These are phyloP conservation scores for Pythium coloratum DNA, from an alignment of 352 stramenopile genomes.

Conservation along the genomic window DNA sequence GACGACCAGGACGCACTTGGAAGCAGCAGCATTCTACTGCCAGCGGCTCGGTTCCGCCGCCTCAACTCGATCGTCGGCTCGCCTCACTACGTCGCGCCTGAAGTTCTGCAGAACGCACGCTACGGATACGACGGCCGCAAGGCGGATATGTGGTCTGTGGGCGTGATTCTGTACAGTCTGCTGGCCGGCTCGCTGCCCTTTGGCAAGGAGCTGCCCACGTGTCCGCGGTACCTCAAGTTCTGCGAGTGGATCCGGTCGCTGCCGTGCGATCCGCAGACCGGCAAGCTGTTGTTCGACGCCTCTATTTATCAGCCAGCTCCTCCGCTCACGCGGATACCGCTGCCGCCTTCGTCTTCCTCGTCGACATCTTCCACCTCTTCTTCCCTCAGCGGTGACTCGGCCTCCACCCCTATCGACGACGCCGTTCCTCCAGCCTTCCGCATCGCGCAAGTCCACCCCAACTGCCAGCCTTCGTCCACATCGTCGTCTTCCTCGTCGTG, in stretches of 20 bases:
- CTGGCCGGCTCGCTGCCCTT: conserved; percentile 94
- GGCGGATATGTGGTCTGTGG: conserved; percentile 93
- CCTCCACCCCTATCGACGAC: conserved; percentile 14
- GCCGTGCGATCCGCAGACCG: conserved; percentile 56
- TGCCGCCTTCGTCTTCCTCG: conserved; percentile 16
- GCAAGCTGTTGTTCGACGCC: conserved; percentile 62
- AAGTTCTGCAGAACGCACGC: conserved; percentile 91
- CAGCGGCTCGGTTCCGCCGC: conserved; percentile 64
- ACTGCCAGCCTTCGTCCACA: conserved; percentile 11
- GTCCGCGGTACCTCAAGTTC: conserved; percentile 94
- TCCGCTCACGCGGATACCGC: conserved; percentile 24
- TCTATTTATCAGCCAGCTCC: conserved; percentile 42
- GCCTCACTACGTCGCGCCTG: conserved; percentile 96
- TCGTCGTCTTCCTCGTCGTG: conserved; percentile 2
- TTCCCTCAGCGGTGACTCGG: neutral
- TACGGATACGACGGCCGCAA: conserved; percentile 92
- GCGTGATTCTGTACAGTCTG: conserved; percentile 92
- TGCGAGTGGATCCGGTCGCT: conserved; percentile 89
- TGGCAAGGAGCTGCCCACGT: conserved; percentile 93
- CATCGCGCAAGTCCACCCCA: conserved; percentile 31
- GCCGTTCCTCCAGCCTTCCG: conserved; percentile 11
- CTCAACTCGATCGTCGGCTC: conserved; percentile 96
- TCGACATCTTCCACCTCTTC: neutral
- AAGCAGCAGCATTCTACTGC: conserved; percentile 25
- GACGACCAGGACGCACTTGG: conserved; percentile 14